Evolutionary conservation across 768 basidiomycete genomes (phyloP), one percentile per base, ranked within the genome.

Genomic region (Clathrus columnatus): DNA sequence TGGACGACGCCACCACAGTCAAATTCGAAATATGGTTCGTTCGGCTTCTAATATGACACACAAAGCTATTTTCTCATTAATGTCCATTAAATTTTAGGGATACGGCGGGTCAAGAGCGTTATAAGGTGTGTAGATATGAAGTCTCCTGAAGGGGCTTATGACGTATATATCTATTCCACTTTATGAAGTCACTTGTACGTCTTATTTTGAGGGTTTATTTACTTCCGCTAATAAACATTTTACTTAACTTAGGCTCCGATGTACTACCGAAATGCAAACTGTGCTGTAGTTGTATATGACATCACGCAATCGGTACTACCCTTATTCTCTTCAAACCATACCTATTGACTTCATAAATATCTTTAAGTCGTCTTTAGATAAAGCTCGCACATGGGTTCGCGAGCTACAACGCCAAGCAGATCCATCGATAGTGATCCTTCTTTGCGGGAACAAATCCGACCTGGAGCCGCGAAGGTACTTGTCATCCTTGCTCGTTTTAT

Each of bases 351-450:
- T 49, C 14, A 30, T 16, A 32, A 2, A 14, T 10, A 20, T 29
- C 4, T 26, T 5, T 58, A 73, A 70, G 77, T n/a, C 91, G 21
- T 95, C 94, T 1, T 81, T 95, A 60, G 91, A 95, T 74, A 96
- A 95, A 72, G 95, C 95, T 26, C 86, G 87, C 62, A 84, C 85
- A 60, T 98, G 95, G 95, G 94, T 98, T 67, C 80, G 88, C 50
- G 94, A 97, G 69, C 82, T 98, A 2, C 93, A 96, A 66, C 91
- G 94, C 53, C 94, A 97, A 72, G 95, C 94, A 55, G 95, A 98
- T 68, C 94, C 95, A 6, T 89, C 86, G 44, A 97, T 96, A 75
- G 82, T 95, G 63, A 95, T 98, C 68, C 88, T 91, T 41, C 83
- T 98, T 30, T 95, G 92, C 57, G 95, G 95, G 48, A 98, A 98